A percentile compares a stretch with the other conserved stretches of the same genome.
Conservation (phyloP, 768 basidiomycete genomes). For the Tulasnella sp. region DNA sequence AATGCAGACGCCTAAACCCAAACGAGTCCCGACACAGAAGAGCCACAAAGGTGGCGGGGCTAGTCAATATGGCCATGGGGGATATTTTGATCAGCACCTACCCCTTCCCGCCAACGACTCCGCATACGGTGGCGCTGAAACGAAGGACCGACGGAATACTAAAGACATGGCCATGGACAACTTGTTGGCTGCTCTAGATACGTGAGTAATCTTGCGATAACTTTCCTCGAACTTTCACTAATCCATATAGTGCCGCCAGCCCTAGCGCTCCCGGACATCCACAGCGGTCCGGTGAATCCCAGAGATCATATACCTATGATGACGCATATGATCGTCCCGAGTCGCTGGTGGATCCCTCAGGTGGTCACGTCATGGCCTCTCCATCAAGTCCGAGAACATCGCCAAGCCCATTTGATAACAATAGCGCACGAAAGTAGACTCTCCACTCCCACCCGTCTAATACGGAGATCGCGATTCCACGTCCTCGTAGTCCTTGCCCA, state of each 20-base stretch:
- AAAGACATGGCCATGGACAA: slow-evolving; percentile 8
- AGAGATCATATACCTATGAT: background rate
- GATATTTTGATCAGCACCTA: background rate
- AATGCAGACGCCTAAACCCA: slow-evolving; percentile 15
- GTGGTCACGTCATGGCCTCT: background rate
- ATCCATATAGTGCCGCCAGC: background rate
- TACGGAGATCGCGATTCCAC: background rate
- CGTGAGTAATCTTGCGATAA: slow-evolving; percentile 5
- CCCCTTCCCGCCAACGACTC: background rate
- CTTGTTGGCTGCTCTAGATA: slow-evolving; percentile 24
- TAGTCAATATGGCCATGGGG: slow-evolving; percentile 4
- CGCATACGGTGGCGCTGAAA: background rate
- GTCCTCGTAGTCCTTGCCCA: background rate
- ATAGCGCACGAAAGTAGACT: background rate
- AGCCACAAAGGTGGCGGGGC: slow-evolving; percentile 23
- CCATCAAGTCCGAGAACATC: background rate
- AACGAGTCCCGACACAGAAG: slow-evolving; percentile 12
- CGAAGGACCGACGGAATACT: background rate
- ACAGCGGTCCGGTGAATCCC: background rate
- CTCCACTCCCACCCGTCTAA: background rate
- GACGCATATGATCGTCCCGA: background rate
- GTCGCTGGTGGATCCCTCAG: background rate
- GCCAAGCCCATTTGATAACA: background rate
- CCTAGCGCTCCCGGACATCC: background rate
- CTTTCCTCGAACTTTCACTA: background rate